Percentiles rank a stretch among this genome's conserved stretches.
These are phyloP conservation scores for Entonaema liquescens DNA, from an alignment of 495 filamentous ascomycete species.

Conservation along the genomic window DNA sequence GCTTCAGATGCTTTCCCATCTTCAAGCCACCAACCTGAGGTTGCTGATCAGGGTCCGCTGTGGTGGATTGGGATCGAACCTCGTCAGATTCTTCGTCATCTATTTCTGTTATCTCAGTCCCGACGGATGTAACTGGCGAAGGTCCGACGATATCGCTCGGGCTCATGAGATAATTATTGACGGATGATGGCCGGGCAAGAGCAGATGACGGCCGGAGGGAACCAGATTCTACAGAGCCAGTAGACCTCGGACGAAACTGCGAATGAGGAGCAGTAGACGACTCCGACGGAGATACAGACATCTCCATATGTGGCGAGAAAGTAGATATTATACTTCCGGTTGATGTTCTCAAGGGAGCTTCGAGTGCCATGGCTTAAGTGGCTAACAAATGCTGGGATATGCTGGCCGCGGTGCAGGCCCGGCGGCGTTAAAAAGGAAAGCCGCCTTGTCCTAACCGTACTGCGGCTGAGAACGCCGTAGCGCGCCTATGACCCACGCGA, in stretches of 20 bases:
- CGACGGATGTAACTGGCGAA: constrained; percentile 79
- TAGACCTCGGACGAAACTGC: constrained; percentile 60
- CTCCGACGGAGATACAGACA: constrained; percentile 65
- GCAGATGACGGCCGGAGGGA: constrained; percentile 53
- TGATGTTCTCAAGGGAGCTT: constrained; percentile 64
- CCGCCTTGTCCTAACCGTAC: constrained; percentile 25
- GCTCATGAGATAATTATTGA: constrained; percentile 53
- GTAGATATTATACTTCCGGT: constrained; percentile 63
- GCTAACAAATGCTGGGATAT: constrained; percentile 11
- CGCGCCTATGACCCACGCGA: constrained; percentile 37
- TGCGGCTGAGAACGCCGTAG: constrained; percentile 17
- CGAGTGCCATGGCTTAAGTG: constrained; percentile 62
- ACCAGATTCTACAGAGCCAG: constrained; percentile 49
- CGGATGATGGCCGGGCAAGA: constrained; percentile 31
- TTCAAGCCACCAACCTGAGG: constrained; percentile 45
- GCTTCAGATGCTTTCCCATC: constrained; percentile 44
- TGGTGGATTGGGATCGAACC: constrained; percentile 41
- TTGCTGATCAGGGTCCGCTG: constrained; percentile 38
- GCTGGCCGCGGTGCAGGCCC: constrained; percentile 24
- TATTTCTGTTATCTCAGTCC: constrained; percentile 75
- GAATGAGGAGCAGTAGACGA: constrained; percentile 56
- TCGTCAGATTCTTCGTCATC: constrained; percentile 72
- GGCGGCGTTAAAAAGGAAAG: constrained; percentile 13
- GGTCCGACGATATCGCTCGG: constrained; percentile 72
- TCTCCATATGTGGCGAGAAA: constrained; percentile 68